These are phyloP conservation scores for Thuidium tamariscinum DNA, from an alignment of 225 moss, liverwort and hornwort species.

Conservation along the genomic window DNA sequence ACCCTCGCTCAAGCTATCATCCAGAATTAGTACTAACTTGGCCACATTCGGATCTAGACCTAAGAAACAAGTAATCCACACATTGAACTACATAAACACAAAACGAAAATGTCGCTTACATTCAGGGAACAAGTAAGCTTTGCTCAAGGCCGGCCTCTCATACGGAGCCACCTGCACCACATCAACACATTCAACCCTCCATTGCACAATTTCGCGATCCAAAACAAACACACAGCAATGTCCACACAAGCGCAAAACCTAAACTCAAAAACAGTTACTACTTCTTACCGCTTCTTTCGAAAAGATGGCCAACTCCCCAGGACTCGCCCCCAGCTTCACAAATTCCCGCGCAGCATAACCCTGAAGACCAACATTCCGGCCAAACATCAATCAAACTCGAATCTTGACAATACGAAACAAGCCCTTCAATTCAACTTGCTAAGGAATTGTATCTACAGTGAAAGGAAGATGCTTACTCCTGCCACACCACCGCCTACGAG, in stretches of 20 bases:
- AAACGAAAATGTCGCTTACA: conserved; percentile 6
- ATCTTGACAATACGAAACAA: neutral
- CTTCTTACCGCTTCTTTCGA: conserved; percentile 34
- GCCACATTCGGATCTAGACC: neutral
- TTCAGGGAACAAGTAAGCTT: conserved; percentile 48
- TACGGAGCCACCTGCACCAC: conserved; percentile 33
- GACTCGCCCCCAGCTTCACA: conserved; percentile 36
- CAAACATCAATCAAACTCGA: neutral
- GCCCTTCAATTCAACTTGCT: neutral
- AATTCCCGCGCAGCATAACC: conserved; percentile 50
- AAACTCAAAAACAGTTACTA: neutral
- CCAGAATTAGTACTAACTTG: neutral
- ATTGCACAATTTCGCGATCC: neutral
- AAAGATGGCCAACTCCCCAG: conserved; percentile 40
- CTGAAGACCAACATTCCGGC: conserved; percentile 5
- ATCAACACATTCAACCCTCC: neutral
- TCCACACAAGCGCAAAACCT: neutral
- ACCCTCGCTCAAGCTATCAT: neutral
- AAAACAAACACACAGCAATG: neutral
- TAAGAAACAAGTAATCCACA: neutral
- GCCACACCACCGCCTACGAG: conserved; percentile 45
- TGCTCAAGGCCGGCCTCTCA: conserved; percentile 45
- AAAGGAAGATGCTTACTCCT: conserved; percentile 15
- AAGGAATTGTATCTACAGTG: neutral
- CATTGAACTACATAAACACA: neutral